Conservation (phyloP, 345 rosid species). For the Populus pruinosa region DNA sequence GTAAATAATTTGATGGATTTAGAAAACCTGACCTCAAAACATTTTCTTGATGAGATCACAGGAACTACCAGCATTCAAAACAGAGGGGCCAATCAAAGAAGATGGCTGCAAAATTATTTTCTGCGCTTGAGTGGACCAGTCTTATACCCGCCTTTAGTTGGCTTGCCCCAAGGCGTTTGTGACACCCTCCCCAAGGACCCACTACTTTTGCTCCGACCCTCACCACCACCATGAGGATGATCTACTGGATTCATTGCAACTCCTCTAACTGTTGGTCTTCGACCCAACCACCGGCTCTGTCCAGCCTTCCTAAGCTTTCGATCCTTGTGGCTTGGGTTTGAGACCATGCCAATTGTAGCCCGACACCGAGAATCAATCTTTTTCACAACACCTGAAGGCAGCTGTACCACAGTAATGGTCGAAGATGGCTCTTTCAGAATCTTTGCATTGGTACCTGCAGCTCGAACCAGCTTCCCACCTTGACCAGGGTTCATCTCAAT, state of each 20-base stretch:
- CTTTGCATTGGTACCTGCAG: constrained; percentile 86
- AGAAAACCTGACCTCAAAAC: neutral
- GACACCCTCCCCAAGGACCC: constrained; percentile 64
- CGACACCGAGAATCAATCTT: constrained; percentile 62
- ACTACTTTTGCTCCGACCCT: constrained; percentile 86
- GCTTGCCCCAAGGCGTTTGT: constrained; percentile 86
- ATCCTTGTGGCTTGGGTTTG: constrained; percentile 57
- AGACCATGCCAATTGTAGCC: constrained; percentile 72
- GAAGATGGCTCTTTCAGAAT: constrained; percentile 73
- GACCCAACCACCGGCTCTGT: constrained; percentile 79
- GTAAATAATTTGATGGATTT: neutral
- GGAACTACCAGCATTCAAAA: neutral
- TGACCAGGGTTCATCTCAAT: constrained; percentile 82
- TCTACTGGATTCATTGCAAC: constrained; percentile 87
- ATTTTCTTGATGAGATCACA: neutral
- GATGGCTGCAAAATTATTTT: too few species aligned
- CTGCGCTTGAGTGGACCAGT: constrained; percentile 7
- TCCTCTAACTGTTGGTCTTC: constrained; percentile 75
- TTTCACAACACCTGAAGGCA: constrained; percentile 72
- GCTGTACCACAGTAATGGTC: constrained; percentile 47
- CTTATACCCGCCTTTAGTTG: constrained; percentile 54
- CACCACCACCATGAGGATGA: constrained; percentile 99
- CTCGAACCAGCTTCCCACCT: constrained; percentile 78
- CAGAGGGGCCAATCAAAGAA: neutral
- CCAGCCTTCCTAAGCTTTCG: constrained; percentile 82